Evolutionary conservation across 2,329 filamentous ascomycete species (phyloP).

Genomic region (Penicillium fuscoglaucum): DNA sequence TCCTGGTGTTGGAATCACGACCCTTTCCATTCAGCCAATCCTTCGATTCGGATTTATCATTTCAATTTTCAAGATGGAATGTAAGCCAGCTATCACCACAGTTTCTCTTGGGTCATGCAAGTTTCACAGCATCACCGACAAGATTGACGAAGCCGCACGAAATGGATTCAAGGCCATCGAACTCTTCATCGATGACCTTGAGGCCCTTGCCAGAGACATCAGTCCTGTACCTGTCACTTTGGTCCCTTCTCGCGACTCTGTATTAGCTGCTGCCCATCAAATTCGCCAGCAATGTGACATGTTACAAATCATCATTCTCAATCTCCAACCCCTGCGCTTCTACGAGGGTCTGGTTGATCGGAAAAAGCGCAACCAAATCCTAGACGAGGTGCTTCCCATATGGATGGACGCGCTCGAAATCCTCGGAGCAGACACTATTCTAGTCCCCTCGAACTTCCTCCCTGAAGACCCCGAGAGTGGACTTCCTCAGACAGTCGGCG

Average conservation of each 20-base stretch:
- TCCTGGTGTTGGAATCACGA: not conserved
- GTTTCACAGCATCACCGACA: not conserved
- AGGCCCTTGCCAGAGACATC: not conserved
- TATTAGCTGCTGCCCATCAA: not conserved
- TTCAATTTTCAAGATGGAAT: not conserved
- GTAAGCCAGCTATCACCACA: not conserved
- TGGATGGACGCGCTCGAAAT: not conserved
- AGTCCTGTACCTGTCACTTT: not conserved
- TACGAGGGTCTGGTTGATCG: not conserved
- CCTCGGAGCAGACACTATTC: not conserved
- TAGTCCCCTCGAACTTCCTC: not conserved
- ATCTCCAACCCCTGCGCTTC: not conserved
- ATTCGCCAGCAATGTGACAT: not conserved
- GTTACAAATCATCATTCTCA: not conserved
- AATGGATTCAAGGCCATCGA: not conserved
- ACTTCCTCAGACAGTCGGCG: not conserved
- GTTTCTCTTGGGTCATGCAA: not conserved
- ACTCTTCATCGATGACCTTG: not conserved
- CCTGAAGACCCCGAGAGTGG: not conserved
- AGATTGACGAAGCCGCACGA: not conserved
- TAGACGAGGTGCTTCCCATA: not conserved
- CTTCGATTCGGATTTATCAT: not conserved
- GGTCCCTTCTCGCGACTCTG: not conserved
- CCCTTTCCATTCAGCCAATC: not conserved
- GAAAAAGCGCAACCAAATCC: not conserved